Percentiles rank a stretch among this genome's conserved stretches.
These are phyloP conservation scores for Metarhizium humberi DNA, from an alignment of 2,329 filamentous ascomycete genomes.

Conservation along the genomic window DNA sequence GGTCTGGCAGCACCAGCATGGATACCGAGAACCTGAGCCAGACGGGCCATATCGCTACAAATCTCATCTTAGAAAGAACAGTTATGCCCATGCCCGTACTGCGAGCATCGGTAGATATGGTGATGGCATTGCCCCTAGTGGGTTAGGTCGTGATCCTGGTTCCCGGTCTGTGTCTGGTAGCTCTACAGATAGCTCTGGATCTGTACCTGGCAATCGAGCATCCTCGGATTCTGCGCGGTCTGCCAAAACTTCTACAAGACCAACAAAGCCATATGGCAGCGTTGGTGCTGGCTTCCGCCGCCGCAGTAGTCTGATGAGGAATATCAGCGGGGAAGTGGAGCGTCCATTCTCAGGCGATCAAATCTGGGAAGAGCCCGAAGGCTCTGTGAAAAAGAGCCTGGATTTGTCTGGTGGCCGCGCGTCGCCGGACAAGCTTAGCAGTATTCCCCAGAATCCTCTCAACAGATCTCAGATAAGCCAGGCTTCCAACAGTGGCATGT, in stretches of 20 bases:
- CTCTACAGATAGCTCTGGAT: conserved; percentile 38
- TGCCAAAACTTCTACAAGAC: conserved; percentile 12
- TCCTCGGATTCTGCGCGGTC: conserved; percentile 15
- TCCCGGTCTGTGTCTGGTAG: conserved; percentile 42
- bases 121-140: conserved; percentile 27
- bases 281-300: conserved; percentile 36
- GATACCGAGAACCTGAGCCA: conserved; percentile 32
- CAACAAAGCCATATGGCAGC: conserved; percentile 31
- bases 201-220: conserved; percentile 21
- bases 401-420: conserved; percentile 18
- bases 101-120: conserved; percentile 46
- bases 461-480: conserved; percentile 29
- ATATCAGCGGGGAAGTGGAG: conserved; percentile 59
- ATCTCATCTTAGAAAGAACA: conserved; percentile 59
- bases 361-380: conserved; percentile 82
- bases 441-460: conserved; percentile 22
- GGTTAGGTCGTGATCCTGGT: conserved; percentile 31
- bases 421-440: conserved; percentile 22
- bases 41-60: conserved; percentile 59
- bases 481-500: conserved; percentile 16
- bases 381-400: conserved; percentile 8
- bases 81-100: conserved; percentile 58
- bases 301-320: conserved; percentile 58
- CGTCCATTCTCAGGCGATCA: conserved; percentile 65
- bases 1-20: conserved; percentile 67